Evolutionary conservation across 2,329 filamentous ascomycete genomes (phyloP).

Genomic region (Sclerotinia minor): DNA sequence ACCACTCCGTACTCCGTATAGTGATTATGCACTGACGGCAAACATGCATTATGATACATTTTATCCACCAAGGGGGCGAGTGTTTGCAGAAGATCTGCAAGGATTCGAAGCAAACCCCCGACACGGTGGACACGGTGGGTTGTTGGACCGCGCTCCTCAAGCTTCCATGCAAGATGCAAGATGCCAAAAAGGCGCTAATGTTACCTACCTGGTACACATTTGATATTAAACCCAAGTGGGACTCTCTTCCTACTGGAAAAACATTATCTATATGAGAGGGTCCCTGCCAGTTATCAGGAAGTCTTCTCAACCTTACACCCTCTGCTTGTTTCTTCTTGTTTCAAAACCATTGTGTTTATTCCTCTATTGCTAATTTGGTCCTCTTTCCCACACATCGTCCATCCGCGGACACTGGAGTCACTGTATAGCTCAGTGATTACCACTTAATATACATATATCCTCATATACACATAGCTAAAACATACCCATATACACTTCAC

Average conservation of each 20-base stretch:
- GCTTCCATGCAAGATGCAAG: constrained; percentile 16
- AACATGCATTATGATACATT: no score
- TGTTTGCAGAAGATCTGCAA: constrained; percentile 9
- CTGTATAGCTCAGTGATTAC: constrained; percentile 13
- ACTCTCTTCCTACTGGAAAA: background rate
- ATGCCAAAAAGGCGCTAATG: constrained; percentile 2
- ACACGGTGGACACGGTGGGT: no score
- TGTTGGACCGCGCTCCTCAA: background rate
- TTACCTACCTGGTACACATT: background rate
- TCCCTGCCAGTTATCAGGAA: background rate
- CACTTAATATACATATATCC: background rate
- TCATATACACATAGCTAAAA: background rate
- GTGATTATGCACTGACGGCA: no score
- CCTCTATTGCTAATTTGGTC: background rate
- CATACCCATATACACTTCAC: background rate
- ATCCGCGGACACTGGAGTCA: constrained; percentile 2
- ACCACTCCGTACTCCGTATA: no score
- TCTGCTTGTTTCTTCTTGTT: background rate
- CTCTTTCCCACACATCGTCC: background rate
- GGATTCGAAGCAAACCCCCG: background rate
- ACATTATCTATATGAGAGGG: background rate
- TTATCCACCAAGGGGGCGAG: constrained; percentile 9
- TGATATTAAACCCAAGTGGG: constrained; percentile 17
- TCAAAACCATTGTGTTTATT: constrained; percentile 10
- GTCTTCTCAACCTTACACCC: background rate